Conservation (phyloP, 192 early-diverging fungal species). For the Pecoramyces ruminantium region DNA sequence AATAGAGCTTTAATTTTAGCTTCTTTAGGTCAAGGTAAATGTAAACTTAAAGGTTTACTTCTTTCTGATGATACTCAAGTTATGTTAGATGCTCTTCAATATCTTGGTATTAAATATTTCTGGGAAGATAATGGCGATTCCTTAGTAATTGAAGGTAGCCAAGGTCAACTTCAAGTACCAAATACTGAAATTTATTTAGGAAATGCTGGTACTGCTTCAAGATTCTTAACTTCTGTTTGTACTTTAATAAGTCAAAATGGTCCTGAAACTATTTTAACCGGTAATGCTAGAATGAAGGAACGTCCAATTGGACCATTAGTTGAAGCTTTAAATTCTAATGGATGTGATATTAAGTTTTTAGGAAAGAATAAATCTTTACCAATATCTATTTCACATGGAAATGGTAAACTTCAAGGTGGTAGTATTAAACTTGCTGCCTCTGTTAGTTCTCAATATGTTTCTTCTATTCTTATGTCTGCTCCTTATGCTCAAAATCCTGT, state of each 20-base stretch:
- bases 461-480: conserved; percentile 86
- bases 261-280: conserved; percentile 55
- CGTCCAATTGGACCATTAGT: conserved; percentile 84
- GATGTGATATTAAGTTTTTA: conserved; percentile 53
- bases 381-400: conserved; percentile 56
- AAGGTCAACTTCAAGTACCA: conserved; percentile 57
- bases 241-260: conserved; percentile 22
- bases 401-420: conserved; percentile 63
- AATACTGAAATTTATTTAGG: conserved; percentile 73
- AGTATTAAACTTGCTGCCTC: conserved; percentile 77
- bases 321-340: conserved; percentile 65
- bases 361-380: conserved; percentile 75
- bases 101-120: conserved; percentile 69
- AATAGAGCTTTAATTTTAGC: conserved; percentile 88
- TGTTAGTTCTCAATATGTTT: conserved; percentile 94
- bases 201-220: conserved; percentile 91
- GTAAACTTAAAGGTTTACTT: conserved; percentile 67
- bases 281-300: conserved; percentile 95
- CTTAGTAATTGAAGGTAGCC: conserved; percentile 67
- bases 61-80: conserved; percentile 97
- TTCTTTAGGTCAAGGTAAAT: conserved; percentile 65
- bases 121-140: conserved; percentile 90
- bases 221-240: conserved; percentile 80
- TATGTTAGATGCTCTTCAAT: conserved; percentile 81
- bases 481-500: conserved; percentile 75